phyloP scores from a whole-genome alignment of 305 asterid genomes.

The Fraxinus sp. region DNA sequence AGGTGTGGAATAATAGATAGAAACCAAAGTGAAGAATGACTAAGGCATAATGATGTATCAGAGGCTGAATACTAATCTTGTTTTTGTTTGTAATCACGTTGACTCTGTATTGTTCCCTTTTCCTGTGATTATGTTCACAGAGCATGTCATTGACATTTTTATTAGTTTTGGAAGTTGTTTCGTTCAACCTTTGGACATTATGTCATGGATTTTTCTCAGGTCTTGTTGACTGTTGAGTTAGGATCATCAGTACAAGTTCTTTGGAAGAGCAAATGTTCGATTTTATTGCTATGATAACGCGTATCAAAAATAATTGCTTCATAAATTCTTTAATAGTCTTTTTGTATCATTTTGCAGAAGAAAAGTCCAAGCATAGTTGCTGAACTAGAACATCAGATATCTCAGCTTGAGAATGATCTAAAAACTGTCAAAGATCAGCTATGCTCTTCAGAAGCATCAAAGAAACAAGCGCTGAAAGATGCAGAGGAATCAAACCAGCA shows the following conservation, averaged over 20 bases:
- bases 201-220: background rate
- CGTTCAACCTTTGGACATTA: background rate
- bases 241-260: background rate
- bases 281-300: background rate
- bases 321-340: background rate
- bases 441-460: slow-evolving; percentile 62
- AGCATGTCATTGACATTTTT: background rate
- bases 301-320: background rate
- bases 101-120: background rate
- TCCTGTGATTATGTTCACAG: background rate
- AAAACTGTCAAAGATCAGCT: slow-evolving; percentile 68
- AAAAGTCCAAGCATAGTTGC: slow-evolving; percentile 50
- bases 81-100: background rate
- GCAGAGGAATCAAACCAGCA: slow-evolving; percentile 63
- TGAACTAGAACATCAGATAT: slow-evolving; percentile 72
- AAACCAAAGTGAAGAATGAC: background rate
- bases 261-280: background rate
- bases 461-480: slow-evolving; percentile 66
- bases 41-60: background rate
- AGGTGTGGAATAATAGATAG: background rate
- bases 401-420: slow-evolving; percentile 80
- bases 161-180: background rate
- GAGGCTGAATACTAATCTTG: background rate
- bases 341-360: slow-evolving; percentile 37
- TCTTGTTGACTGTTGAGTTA: background rate